phyloP scores from a whole-genome alignment of 352 stramenopile genomes.

The Nothophytophthora sp. region DNA sequence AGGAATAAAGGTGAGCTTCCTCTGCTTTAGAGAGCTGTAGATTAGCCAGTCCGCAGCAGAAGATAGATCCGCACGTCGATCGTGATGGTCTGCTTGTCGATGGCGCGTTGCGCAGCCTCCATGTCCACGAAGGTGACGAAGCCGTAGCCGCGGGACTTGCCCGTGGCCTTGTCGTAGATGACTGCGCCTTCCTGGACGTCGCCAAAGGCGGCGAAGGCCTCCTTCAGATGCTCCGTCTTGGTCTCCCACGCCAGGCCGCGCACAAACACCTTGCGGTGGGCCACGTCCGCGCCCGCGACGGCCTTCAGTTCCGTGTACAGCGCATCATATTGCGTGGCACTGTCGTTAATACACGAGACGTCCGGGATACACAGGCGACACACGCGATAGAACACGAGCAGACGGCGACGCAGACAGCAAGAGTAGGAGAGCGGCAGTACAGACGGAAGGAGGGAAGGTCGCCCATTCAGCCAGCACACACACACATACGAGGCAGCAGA shows the following conservation, averaged over 20 bases:
- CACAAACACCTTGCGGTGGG: constrained; percentile 75
- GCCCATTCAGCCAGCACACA: too few relatives aligned
- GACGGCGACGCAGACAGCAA: too few relatives aligned
- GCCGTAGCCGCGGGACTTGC: constrained; percentile 65
- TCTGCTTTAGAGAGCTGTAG: not conserved
- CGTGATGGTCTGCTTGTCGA: constrained; percentile 48
- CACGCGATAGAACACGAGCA: constrained; percentile 2
- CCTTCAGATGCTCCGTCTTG: constrained; percentile 45
- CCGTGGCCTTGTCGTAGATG: constrained; percentile 61
- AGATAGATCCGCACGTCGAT: constrained; percentile 51
- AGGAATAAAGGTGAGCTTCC: not conserved
- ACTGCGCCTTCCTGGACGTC: constrained; percentile 58
- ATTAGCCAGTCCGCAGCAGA: not conserved
- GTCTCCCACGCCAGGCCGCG: constrained; percentile 63
- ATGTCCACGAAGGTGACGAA: constrained; percentile 76
- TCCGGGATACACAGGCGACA: not conserved
- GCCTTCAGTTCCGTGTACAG: constrained; percentile 65
- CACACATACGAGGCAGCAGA: too few relatives aligned
- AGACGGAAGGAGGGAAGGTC: too few relatives aligned
- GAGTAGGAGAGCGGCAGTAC: too few relatives aligned
- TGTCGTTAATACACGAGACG: constrained; percentile 16
- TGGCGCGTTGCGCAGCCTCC: constrained; percentile 46
- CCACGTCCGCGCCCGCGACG: constrained; percentile 50
- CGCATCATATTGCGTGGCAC: constrained; percentile 57
- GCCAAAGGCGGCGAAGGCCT: constrained; percentile 55